phyloP scores from a whole-genome alignment of 108 stramenopile genomes.

The Nitzschia putrida region DNA sequence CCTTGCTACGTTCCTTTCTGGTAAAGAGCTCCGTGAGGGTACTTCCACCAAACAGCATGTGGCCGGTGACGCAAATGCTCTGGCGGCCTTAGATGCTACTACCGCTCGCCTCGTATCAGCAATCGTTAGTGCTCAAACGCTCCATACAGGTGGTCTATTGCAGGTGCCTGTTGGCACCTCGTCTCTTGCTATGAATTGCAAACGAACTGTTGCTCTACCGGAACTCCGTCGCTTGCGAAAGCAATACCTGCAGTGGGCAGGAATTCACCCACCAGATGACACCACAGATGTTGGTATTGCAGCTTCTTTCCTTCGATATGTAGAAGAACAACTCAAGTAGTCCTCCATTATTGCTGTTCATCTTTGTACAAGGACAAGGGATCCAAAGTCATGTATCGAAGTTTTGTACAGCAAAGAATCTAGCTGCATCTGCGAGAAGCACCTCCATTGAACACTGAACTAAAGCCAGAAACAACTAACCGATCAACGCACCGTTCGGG shows the following conservation, averaged over 20 bases:
- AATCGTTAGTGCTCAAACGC: slow-evolving; percentile 50
- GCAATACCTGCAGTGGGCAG: slow-evolving; percentile 69
- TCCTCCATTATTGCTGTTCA: not conserved
- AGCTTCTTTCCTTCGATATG: slow-evolving; percentile 47
- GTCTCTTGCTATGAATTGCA: slow-evolving; percentile 15
- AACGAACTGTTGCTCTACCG: slow-evolving; percentile 35
- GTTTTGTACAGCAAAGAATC: too few species aligned
- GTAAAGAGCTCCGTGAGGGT: slow-evolving; percentile 59
- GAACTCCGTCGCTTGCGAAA: slow-evolving; percentile 55
- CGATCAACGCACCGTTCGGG: too few species aligned
- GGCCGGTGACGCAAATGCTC: slow-evolving; percentile 35
- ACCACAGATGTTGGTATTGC: slow-evolving; percentile 54
- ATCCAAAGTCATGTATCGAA: too few species aligned
- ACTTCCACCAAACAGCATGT: slow-evolving; percentile 62
- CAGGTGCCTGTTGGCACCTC: slow-evolving; percentile 12
- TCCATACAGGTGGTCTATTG: slow-evolving; percentile 23
- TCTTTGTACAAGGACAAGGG: not conserved
- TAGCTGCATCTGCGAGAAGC: too few species aligned
- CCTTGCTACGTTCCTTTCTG: slow-evolving; percentile 57
- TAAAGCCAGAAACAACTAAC: too few species aligned
- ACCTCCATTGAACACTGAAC: too few species aligned
- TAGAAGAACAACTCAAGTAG: slow-evolving; percentile 52
- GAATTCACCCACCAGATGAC: slow-evolving; percentile 57
- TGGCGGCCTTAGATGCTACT: slow-evolving; percentile 51
- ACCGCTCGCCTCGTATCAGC: slow-evolving; percentile 54